These are phyloP conservation scores for Eudorina sp. DNA, from an alignment of 139 green algal species.

Conservation along the genomic window DNA sequence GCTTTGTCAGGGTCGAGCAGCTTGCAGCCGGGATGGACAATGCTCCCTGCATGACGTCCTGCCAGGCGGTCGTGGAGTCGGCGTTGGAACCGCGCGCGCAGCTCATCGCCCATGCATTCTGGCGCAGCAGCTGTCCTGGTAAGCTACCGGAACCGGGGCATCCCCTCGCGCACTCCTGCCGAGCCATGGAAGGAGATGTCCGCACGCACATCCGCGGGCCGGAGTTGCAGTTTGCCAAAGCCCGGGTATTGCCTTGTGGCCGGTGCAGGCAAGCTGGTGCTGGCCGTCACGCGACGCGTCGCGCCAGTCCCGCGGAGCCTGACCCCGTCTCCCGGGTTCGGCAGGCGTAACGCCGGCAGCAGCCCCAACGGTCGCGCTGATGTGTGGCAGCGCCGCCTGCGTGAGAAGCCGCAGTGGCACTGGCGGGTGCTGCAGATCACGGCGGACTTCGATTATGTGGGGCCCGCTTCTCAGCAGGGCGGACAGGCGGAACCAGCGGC, in stretches of 20 bases:
- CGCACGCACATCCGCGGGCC: too few relatives aligned
- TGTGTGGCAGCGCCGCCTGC: background rate
- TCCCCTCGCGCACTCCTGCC: too few relatives aligned
- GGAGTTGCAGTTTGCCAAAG: too few relatives aligned
- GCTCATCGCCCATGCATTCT: slow-evolving; percentile 15
- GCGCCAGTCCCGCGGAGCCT: background rate
- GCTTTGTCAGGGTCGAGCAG: background rate
- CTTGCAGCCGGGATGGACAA: too few relatives aligned
- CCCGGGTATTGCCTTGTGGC: background rate
- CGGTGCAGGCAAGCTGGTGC: slow-evolving; percentile 4
- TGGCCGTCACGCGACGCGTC: background rate
- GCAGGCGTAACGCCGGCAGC: background rate
- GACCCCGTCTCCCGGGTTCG: background rate
- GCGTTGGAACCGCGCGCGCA: background rate
- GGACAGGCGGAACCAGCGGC: background rate
- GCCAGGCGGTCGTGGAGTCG: background rate
- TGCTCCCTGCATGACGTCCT: background rate
- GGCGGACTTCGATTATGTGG: background rate
- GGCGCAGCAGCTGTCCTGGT: slow-evolving; percentile 11
- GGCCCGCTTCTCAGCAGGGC: background rate
- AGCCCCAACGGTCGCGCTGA: background rate
- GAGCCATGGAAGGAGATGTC: too few relatives aligned
- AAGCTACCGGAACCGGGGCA: too few relatives aligned
- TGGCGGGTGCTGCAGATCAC: background rate
- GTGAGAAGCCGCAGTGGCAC: background rate